These are phyloP conservation scores for Vanderwaltozyma yarrowii DNA, from an alignment of 805 yeast species.

Conservation along the genomic window DNA sequence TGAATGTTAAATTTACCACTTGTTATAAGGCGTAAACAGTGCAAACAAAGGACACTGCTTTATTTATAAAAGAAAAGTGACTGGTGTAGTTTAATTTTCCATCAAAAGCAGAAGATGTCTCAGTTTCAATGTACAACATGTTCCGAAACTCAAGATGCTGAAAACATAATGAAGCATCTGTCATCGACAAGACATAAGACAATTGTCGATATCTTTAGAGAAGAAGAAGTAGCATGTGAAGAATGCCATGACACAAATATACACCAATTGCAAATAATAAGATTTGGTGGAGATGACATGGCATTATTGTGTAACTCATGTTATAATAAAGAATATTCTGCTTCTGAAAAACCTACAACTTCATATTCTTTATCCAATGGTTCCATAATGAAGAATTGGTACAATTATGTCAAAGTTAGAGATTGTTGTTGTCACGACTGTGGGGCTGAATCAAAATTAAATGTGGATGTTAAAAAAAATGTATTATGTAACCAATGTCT, in stretches of 20 bases:
- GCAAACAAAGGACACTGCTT: no score
- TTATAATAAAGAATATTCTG: conserved; percentile 29
- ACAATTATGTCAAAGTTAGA: conserved; percentile 39
- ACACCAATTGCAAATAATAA: conserved; percentile 39
- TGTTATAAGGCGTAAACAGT: no score
- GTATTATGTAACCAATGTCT: conserved; percentile 39
- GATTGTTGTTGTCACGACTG: conserved; percentile 41
- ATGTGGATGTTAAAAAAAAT: conserved; percentile 23
- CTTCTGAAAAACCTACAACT: conserved; percentile 35
- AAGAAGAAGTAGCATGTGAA: conserved; percentile 43
- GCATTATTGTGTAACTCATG: conserved; percentile 39
- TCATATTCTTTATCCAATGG: conserved; percentile 46
- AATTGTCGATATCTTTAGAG: conserved; percentile 27
- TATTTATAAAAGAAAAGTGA: no score
- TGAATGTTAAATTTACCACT: no score
- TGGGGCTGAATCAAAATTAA: conserved; percentile 33
- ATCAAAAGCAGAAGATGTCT: conserved; percentile 3
- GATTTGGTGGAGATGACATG: conserved; percentile 50
- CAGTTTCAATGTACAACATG: conserved; percentile 40
- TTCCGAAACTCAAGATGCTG: conserved; percentile 26
- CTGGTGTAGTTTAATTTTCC: no score
- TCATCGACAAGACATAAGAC: conserved; percentile 44
- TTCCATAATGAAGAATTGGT: conserved; percentile 39
- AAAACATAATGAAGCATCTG: conserved; percentile 42
- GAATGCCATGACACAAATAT: conserved; percentile 45